These are phyloP conservation scores for Cordyceps tenuipes DNA, from an alignment of 2,329 filamentous ascomycete species.

Conservation along the genomic window DNA sequence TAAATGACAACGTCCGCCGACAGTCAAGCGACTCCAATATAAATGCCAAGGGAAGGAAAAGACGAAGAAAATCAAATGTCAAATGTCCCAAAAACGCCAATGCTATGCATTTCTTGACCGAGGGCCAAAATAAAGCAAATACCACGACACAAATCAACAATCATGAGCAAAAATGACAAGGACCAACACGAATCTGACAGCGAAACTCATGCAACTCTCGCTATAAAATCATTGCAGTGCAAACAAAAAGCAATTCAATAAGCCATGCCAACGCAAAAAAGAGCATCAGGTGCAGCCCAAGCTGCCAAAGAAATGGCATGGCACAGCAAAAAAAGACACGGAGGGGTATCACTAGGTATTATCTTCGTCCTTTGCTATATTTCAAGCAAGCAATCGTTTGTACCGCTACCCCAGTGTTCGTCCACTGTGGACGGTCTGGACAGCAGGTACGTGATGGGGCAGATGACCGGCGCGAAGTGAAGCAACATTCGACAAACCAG, in stretches of 20 bases:
- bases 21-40: constrained; percentile 1
- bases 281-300: neutral
- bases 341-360: constrained; percentile 5
- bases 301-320: neutral
- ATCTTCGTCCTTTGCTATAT: constrained; percentile 1
- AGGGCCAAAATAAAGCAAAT: neutral
- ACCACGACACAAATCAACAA: neutral
- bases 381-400: constrained; percentile 7
- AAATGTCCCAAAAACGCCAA: constrained; percentile 2
- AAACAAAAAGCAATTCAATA: neutral
- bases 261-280: neutral
- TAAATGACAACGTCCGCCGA: neutral
- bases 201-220: neutral
- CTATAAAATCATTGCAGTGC: neutral
- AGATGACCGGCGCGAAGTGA: constrained; percentile 24
- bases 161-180: neutral
- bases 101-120: constrained; percentile 5
- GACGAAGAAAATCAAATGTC: neutral
- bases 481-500: constrained; percentile 20
- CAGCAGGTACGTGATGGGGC: constrained; percentile 23
- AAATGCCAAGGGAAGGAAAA: neutral
- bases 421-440: constrained; percentile 45
- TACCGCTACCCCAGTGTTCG: constrained; percentile 38
- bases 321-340: neutral
- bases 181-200: neutral